Evolutionary conservation across 768 basidiomycete genomes (phyloP).

Genomic region (Arthromyces matolae): DNA sequence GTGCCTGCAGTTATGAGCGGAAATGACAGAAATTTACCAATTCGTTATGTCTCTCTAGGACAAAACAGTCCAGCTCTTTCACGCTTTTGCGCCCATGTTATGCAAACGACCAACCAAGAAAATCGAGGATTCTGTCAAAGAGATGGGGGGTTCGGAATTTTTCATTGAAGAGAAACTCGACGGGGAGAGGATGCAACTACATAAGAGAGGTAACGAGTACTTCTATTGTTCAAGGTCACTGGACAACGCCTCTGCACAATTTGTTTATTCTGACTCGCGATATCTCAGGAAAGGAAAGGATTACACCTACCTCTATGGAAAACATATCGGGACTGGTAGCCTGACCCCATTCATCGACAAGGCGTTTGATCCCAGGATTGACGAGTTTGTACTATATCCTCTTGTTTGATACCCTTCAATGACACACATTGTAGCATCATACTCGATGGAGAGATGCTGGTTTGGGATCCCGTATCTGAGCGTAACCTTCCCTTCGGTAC

Average conservation of each 20-base stretch:
- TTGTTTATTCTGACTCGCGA: neutral
- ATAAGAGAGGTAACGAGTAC: conserved; percentile 88
- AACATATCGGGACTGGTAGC: conserved; percentile 76
- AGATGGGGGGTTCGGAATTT: conserved; percentile 78
- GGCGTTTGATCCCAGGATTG: conserved; percentile 71
- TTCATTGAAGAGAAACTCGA: conserved; percentile 97
- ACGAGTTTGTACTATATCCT: conserved; percentile 57
- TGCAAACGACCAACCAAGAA: conserved; percentile 83
- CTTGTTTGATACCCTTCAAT: neutral
- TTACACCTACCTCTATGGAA: conserved; percentile 90
- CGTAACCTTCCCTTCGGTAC: conserved; percentile 91
- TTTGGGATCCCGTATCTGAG: conserved; percentile 90
- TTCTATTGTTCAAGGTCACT: conserved; percentile 86
- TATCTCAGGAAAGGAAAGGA: conserved; percentile 77
- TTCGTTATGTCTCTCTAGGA: conserved; percentile 47
- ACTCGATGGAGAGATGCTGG: conserved; percentile 97
- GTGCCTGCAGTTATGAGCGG: conserved; percentile 1
- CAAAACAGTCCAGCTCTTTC: conserved; percentile 77
- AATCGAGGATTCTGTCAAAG: conserved; percentile 79
- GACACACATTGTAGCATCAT: conserved; percentile 59
- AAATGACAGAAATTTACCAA: neutral
- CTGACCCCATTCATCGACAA: conserved; percentile 82
- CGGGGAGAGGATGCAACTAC: conserved; percentile 94
- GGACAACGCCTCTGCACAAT: neutral
- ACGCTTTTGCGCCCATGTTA: conserved; percentile 91